Conservation (phyloP, 352 stramenopile genomes). For the Globisporangium barbulae region DNA sequence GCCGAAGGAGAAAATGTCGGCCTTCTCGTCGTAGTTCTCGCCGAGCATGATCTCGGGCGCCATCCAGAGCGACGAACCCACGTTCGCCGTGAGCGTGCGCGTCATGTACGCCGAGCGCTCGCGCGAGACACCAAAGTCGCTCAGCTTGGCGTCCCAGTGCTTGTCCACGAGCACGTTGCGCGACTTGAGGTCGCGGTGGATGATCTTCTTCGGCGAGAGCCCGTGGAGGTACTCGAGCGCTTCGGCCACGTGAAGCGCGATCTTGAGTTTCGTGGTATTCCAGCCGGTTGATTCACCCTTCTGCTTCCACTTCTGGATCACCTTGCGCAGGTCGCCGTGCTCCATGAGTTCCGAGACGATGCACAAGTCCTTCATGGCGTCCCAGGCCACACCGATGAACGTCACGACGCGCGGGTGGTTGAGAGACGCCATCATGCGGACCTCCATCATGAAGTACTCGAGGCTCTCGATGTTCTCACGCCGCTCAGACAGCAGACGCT, state of each 20-base stretch:
- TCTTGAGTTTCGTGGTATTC: conserved; percentile 32
- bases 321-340: conserved; percentile 29
- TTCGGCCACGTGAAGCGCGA: conserved; percentile 54
- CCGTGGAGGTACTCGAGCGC: conserved; percentile 65
- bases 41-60: conserved; percentile 41
- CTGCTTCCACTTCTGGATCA: conserved; percentile 22
- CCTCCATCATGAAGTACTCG: conserved; percentile 51
- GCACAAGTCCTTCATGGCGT: conserved; percentile 29
- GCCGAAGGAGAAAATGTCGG: conserved; percentile 57
- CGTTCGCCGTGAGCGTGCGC: conserved; percentile 41
- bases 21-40: conserved; percentile 32
- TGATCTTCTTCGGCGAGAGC: conserved; percentile 56
- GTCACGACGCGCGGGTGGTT: conserved; percentile 35
- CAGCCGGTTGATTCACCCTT: conserved; percentile 12
- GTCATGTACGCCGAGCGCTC: conserved; percentile 25
- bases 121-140: conserved; percentile 53
- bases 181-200: conserved; percentile 85
- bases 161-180: conserved; percentile 62
- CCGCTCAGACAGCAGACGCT: conserved; percentile 38
- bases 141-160: conserved; percentile 46
- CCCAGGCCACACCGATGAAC: conserved; percentile 42
- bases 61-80: conserved; percentile 53
- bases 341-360: conserved; percentile 36
- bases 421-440: conserved; percentile 40
- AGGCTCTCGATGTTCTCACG: conserved; percentile 38